Percentiles rank a stretch among this genome's conserved stretches.
Conservation (phyloP, 1,284 basidiomycete species). For the Pseudomicrostroma phylloplanum region DNA sequence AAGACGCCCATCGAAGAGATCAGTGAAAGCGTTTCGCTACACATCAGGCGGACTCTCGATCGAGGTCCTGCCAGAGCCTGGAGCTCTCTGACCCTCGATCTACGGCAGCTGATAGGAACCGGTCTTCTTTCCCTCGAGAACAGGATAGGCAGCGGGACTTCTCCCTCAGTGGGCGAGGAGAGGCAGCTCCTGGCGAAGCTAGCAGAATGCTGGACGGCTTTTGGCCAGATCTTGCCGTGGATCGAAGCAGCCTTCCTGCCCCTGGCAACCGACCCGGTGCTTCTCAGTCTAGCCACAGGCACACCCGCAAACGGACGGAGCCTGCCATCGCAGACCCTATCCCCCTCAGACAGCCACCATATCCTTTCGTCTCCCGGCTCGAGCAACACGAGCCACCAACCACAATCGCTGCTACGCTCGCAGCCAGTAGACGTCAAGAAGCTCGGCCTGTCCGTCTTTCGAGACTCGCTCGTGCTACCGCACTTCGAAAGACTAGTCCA, state of each 20-base stretch:
- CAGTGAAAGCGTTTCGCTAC: conserved; percentile 64
- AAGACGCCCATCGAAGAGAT: conserved; percentile 84
- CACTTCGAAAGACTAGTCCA: conserved; percentile 33
- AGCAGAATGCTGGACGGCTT: conserved; percentile 93
- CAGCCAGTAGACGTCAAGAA: conserved; percentile 67
- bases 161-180: conserved; percentile 67
- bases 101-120: conserved; percentile 71
- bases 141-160: conserved; percentile 51
- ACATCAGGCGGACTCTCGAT: conserved; percentile 59
- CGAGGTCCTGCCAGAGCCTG: conserved; percentile 53
- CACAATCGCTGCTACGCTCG: neutral
- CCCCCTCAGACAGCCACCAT: neutral
- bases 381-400: too few species aligned
- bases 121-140: conserved; percentile 70
- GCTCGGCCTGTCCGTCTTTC: conserved; percentile 70
- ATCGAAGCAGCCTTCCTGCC: conserved; percentile 62
- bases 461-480: conserved; percentile 58
- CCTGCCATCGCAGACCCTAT: neutral
- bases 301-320: neutral
- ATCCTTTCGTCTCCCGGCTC: neutral
- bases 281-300: conserved; percentile 26
- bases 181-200: conserved; percentile 68
- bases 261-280: conserved; percentile 42
- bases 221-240: conserved; percentile 83
- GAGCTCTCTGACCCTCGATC: conserved; percentile 65